Conservation (phyloP, 805 yeast genomes). For the Helenozyma rhizophorensis region DNA sequence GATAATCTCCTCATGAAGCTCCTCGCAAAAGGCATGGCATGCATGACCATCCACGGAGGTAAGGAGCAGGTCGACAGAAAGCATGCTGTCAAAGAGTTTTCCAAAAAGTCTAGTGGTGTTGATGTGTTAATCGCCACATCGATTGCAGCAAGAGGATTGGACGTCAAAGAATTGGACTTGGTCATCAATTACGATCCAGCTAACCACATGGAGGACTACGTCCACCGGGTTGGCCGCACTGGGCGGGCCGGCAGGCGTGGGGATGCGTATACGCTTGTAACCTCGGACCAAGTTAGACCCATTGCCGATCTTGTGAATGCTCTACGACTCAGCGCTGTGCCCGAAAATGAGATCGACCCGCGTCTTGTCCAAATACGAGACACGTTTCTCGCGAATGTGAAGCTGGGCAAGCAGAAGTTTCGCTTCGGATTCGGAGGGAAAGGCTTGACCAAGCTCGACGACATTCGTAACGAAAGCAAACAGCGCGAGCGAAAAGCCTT, state of each 20-base stretch:
- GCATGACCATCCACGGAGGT: constrained; percentile 86
- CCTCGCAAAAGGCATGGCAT: constrained; percentile 47
- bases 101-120: constrained; percentile 45
- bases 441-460: constrained; percentile 77
- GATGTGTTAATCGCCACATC: constrained; percentile 85
- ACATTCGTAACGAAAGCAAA: constrained; percentile 48
- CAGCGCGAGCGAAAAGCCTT: constrained; percentile 47
- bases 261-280: constrained; percentile 51
- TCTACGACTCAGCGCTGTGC: constrained; percentile 49
- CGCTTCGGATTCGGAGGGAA: constrained; percentile 89
- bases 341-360: constrained; percentile 43
- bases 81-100: constrained; percentile 65
- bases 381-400: constrained; percentile 55
- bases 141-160: constrained; percentile 91
- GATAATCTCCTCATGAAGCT: constrained; percentile 61
- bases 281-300: constrained; percentile 54
- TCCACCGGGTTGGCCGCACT: constrained; percentile 93
- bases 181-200: constrained; percentile 66
- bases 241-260: constrained; percentile 89
- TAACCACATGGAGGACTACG: constrained; percentile 78
- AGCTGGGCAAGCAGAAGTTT: constrained; percentile 59
- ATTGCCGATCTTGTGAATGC: constrained; percentile 71
- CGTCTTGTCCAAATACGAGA: constrained; percentile 48
- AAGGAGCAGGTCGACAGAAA: constrained; percentile 82
- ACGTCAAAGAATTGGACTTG: constrained; percentile 77